Evolutionary conservation across 2,329 filamentous ascomycete species (phyloP).

Genomic region (Colletotrichum musicola): DNA sequence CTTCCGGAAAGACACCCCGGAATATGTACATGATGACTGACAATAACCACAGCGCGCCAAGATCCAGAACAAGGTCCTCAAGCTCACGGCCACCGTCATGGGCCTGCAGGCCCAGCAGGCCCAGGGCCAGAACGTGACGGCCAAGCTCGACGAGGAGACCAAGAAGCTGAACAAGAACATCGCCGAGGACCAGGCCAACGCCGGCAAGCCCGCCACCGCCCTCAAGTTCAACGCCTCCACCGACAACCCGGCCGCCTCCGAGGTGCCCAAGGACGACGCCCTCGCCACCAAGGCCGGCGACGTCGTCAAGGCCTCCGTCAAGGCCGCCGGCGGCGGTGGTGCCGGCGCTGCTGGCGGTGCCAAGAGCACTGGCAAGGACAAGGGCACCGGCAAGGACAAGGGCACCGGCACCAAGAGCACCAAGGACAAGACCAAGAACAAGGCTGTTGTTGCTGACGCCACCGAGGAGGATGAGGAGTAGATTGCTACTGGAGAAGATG

Average conservation of each 20-base stretch:
- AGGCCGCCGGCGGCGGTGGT: not conserved
- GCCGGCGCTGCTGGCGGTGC: not conserved
- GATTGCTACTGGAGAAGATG: not conserved
- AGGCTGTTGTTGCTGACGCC: constrained; percentile 43
- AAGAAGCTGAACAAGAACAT: constrained; percentile 68
- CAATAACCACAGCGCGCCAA: constrained; percentile 58
- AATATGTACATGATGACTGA: not conserved
- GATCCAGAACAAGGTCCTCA: constrained; percentile 72
- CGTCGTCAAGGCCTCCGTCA: constrained; percentile 19
- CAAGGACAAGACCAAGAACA: constrained; percentile 1
- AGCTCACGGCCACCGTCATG: constrained; percentile 65
- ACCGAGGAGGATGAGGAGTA: constrained; percentile 46
- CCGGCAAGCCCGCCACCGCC: constrained; percentile 58
- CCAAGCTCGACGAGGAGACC: constrained; percentile 59
- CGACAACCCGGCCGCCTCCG: constrained; percentile 30
- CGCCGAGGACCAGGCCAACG: constrained; percentile 57
- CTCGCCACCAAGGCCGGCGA: constrained; percentile 24
- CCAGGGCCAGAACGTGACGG: constrained; percentile 61
- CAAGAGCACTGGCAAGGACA: not conserved
- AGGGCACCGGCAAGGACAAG: not conserved
- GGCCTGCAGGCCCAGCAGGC: constrained; percentile 63
- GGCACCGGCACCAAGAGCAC: not conserved
- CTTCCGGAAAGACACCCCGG: not conserved
- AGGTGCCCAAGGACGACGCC: constrained; percentile 31
- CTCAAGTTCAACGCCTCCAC: constrained; percentile 40